Conservation (phyloP, 1,284 basidiomycete genomes). For the Naganishia albida region DNA sequence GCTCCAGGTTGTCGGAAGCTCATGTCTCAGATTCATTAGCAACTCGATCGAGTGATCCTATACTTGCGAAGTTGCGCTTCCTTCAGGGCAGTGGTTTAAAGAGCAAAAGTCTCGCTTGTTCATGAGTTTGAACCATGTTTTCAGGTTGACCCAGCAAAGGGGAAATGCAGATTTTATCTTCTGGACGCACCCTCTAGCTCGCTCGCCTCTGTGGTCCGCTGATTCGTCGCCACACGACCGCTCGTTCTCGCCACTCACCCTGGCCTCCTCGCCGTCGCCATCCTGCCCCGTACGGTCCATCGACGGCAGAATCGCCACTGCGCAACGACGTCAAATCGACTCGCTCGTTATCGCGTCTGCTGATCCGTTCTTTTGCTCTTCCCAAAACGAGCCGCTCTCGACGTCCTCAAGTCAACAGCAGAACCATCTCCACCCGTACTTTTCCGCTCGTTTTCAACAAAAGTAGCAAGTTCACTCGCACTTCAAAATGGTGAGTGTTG, state of each 20-base stretch:
- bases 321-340: slow-evolving; percentile 3
- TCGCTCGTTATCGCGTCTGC: background rate
- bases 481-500: slow-evolving; percentile 24
- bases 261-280: slow-evolving; percentile 12
- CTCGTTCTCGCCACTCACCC: slow-evolving; percentile 6
- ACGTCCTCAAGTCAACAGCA: slow-evolving; percentile 30
- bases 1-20: background rate
- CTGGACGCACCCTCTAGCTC: background rate
- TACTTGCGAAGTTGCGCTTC: background rate
- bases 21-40: background rate
- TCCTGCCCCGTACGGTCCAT: background rate
- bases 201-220: background rate
- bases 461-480: slow-evolving; percentile 23
- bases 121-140: background rate
- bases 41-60: background rate
- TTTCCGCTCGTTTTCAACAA: slow-evolving; percentile 31
- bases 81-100: too few relatives aligned
- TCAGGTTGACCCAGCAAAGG: too few relatives aligned
- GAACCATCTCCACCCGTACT: slow-evolving; percentile 28
- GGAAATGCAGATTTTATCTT: too few relatives aligned
- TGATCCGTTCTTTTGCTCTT: background rate
- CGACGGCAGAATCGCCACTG: slow-evolving; percentile 4
- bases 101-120: background rate
- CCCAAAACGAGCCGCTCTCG: slow-evolving; percentile 27
- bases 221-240: slow-evolving; percentile 5